phyloP scores from a whole-genome alignment of 228 moss, liverwort and hornwort species.

The Sphagnum magellanicum region DNA sequence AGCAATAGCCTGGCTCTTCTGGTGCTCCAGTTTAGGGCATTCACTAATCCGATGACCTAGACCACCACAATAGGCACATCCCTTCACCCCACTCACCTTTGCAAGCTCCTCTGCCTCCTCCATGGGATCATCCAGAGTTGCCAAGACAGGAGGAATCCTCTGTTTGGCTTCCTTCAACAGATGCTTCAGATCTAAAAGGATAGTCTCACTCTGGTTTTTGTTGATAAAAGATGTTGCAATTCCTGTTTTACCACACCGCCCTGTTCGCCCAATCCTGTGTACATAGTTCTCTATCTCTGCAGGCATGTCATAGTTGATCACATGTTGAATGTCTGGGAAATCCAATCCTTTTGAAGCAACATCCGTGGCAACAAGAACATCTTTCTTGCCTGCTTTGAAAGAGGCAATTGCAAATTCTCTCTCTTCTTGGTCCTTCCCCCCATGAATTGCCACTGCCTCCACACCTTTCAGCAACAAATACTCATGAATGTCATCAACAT shows the following conservation, averaged over 20 bases:
- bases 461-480: conserved; percentile 89
- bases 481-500: conserved; percentile 93
- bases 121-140: conserved; percentile 90
- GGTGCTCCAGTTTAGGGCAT: conserved; percentile 94
- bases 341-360: conserved; percentile 90
- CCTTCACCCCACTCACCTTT: conserved; percentile 81
- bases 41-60: conserved; percentile 90
- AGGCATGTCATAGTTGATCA: conserved; percentile 98
- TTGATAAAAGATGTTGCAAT: conserved; percentile 96
- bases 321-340: conserved; percentile 96
- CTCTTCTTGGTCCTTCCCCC: conserved; percentile 96
- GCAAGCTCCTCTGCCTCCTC: conserved; percentile 92
- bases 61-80: conserved; percentile 96
- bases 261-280: conserved; percentile 93
- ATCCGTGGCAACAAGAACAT: conserved; percentile 91
- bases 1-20: conserved; percentile 71
- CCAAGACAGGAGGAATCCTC: conserved; percentile 87
- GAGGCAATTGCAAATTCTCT: conserved; percentile 89
- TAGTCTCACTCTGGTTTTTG: conserved; percentile 92
- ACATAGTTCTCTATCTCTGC: conserved; percentile 95
- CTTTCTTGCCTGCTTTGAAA: conserved; percentile 88
- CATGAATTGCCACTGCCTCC: conserved; percentile 88
- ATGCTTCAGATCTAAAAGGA: conserved; percentile 89
- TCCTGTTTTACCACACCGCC: conserved; percentile 88
- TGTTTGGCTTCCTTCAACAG: conserved; percentile 92